Evolutionary conservation across 176 grass and related monocot species (phyloP).

Genomic region (Avena insularis): DNA sequence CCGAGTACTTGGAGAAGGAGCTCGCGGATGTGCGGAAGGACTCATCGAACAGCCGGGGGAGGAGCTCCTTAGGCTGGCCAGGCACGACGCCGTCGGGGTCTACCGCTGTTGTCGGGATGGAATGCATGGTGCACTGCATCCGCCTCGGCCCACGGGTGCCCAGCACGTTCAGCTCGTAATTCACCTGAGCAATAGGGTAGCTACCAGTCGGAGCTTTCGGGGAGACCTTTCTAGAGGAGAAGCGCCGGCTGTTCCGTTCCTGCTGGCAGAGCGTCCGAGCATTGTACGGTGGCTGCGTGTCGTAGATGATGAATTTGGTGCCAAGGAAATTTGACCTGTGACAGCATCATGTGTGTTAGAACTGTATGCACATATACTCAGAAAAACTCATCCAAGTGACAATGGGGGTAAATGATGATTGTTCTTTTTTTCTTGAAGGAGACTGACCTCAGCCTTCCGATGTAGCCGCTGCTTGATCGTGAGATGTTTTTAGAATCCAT

Average conservation of each 20-base stretch:
- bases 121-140: constrained; percentile 86
- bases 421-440: background rate
- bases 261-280: constrained; percentile 28
- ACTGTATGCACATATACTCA: background rate
- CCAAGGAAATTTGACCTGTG: constrained; percentile 91
- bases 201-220: constrained; percentile 58
- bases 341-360: constrained; percentile 18
- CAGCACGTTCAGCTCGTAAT: constrained; percentile 87
- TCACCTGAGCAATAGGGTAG: constrained; percentile 74
- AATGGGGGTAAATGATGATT: constrained; percentile 3
- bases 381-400: background rate
- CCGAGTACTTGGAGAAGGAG: constrained; percentile 50
- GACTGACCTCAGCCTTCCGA: constrained; percentile 75
- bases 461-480: constrained; percentile 67
- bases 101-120: constrained; percentile 64
- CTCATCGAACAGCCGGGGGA: constrained; percentile 58
- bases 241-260: constrained; percentile 49
- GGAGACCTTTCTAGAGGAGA: constrained; percentile 80
- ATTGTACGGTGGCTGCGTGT: constrained; percentile 65
- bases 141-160: constrained; percentile 81
- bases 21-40: constrained; percentile 70
- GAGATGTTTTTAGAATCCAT: constrained; percentile 81
- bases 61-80: constrained; percentile 59
- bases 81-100: constrained; percentile 69
- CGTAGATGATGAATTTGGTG: constrained; percentile 86